Evolutionary conservation across 1,139 yeast species (phyloP), one percentile per base, ranked within the genome.

Genomic region (Ashbya aceris): DNA sequence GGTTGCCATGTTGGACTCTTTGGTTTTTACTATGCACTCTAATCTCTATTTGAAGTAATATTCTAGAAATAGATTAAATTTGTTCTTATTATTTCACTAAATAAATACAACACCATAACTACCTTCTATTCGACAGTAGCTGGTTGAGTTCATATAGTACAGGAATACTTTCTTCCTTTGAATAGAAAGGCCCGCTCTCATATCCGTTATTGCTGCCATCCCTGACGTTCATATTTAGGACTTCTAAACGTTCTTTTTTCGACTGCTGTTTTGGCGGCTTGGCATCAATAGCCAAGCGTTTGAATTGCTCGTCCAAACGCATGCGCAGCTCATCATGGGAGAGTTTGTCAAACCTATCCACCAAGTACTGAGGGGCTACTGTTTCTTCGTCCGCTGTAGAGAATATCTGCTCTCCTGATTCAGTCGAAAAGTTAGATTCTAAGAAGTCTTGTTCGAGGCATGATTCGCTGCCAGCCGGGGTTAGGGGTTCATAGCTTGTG

Each of bases 171-270:
- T 55, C 60, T 47, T 56, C 60, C 23, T 11, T 41, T 39, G 33
- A 40, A 46, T n/a, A 40, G 11, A 39, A 42, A 36, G 45, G 38
- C 45, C 45, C 27, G 45, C 45, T 36, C 30, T 33, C 34, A 14
- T 11, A 17, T 27, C 27, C 13, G 32, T 27, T 27, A 29, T 11
- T 4, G 3, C 28, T 11, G 26, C 36, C 29, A 9, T 26, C 30
- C 31, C 23, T 17, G 6, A 28, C 30, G 30, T 30, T 33, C 12
- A 23, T 30, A 27, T 50, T 49, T 33, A 59, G 42, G 20, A 59
- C 41, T 40, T 56, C 62, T 38, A 59, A 54, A n/a, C 62, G 56
- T 41, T 59, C 58, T 35, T 58, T 51, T 11, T 54, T 50, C 36
- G 61, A 42, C 9, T 58, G 31, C 29, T 47, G 44, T 10, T 50